Evolutionary conservation across 257 asterid genomes (phyloP).

Genomic region (Paraleonurus japonicus): DNA sequence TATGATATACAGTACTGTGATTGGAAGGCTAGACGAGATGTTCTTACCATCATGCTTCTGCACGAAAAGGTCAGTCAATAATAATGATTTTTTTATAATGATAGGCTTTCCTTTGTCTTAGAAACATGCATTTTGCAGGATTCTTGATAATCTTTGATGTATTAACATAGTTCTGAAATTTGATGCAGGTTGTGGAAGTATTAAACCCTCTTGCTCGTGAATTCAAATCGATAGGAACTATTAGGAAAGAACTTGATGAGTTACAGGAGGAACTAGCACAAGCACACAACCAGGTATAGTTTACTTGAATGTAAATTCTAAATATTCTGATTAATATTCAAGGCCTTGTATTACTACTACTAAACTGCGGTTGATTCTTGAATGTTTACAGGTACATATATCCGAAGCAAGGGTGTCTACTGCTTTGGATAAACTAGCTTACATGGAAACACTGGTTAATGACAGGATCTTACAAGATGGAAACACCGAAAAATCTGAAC

Average conservation of each 20-base stretch:
- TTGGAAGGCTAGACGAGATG: conserved; percentile 98
- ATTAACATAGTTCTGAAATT: neutral
- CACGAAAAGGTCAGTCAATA: conserved; percentile 70
- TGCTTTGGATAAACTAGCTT: conserved; percentile 90
- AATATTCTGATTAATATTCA: neutral
- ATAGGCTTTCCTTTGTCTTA: too few species aligned
- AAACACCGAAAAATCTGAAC: conserved; percentile 40
- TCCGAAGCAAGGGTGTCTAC: conserved; percentile 89
- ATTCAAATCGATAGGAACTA: conserved; percentile 84
- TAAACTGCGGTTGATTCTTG: conserved; percentile 20
- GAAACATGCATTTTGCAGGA: neutral
- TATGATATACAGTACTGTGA: conserved; percentile 87
- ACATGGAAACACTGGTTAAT: conserved; percentile 80
- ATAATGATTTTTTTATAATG: too few species aligned
- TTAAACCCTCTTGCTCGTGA: conserved; percentile 97
- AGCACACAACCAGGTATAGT: conserved; percentile 83
- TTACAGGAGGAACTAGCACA: conserved; percentile 70
- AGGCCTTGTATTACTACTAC: neutral
- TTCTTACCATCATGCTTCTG: conserved; percentile 84
- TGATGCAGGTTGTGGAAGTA: conserved; percentile 70
- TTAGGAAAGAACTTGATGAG: conserved; percentile 84
- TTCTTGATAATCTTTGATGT: neutral
- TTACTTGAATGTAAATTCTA: neutral
- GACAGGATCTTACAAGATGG: conserved; percentile 70
- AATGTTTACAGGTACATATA: conserved; percentile 67